Base-by-base conservation (phyloP, 768 basidiomycete genomes). In the Amanita pseudoporphyria region DNA sequence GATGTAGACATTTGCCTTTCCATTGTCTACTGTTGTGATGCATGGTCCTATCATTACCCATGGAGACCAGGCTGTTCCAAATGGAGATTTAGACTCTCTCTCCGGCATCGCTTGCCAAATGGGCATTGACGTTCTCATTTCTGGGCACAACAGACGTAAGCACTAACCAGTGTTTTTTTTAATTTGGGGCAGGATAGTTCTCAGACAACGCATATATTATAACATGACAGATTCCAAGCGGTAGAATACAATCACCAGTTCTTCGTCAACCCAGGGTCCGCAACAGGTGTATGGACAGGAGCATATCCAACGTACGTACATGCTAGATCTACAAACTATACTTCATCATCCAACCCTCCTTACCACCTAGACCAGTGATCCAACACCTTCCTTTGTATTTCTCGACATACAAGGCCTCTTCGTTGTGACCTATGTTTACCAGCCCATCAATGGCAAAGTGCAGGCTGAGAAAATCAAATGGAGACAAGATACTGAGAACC, bases 341-440 rank as follows among this genome's bases (percentile, higher is more conserved):
- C 24, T 19, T 36, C 31, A n/a, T 9, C 38, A 48, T 19, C 52
- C 22, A 36, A 39, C 3, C 43, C 42, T 26, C 28, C 58, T 2
- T 49, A 55, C 39, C 26, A 28, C 58, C 50, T 41, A 52, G 47
- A 55, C 55, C 41, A 93, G 91, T 3, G 90, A 91, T 22, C 82
- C 87, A 2, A 91, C 78, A 1, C 95, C 96, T 0, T 93, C 91
- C 2, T 99, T 99, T 60, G 96, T 95, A 1, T 69, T 98, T 39
- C 91, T 99, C 86, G 96, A 98, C 62, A 84, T 99, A 30, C 96
- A 99, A 67, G 96, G 96, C 4, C 81, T 90, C 2, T 90, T 95
- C 7, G 88, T 99, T 28, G 93, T 96, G 22, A 98, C 95, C 2
- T 98, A 96, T 59, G 93, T 98, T 2, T 97, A 95, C 64, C 91